Evolutionary conservation across 2,329 filamentous ascomycete genomes (phyloP).

Genomic region (Fusarium secorum): DNA sequence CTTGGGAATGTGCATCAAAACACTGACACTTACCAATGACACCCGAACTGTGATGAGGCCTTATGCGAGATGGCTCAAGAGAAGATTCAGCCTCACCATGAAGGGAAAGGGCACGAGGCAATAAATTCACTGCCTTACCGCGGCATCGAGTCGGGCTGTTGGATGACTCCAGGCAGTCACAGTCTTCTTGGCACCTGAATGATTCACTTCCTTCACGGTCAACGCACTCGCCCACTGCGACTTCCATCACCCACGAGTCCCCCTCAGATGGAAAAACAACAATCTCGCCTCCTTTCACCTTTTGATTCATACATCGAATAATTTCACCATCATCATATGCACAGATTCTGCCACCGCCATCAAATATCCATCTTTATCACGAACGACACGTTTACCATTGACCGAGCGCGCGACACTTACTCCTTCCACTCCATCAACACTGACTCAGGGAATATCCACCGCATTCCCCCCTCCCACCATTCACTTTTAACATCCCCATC

Average conservation of each 20-base stretch:
- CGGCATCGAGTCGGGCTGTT: background rate
- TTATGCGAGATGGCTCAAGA: background rate
- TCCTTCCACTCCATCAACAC: background rate
- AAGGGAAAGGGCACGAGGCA: background rate
- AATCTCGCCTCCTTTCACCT: accelerated
- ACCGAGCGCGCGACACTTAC: background rate
- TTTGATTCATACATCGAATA: background rate
- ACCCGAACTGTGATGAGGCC: background rate
- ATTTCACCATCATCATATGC: accelerated
- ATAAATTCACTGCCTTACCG: background rate
- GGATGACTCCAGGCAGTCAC: background rate
- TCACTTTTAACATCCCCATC: background rate
- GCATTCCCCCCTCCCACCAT: background rate
- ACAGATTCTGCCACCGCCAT: background rate
- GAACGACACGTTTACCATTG: accelerated
- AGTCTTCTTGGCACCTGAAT: background rate
- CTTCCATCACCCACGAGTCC: background rate
- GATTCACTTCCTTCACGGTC: background rate
- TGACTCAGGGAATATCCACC: accelerated
- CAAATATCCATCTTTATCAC: too few relatives aligned
- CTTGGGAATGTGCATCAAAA: too few relatives aligned
- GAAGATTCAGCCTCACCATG: accelerated
- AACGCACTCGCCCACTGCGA: background rate
- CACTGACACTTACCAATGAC: accelerated
- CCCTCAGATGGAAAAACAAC: background rate